Conservation (phyloP, 2,329 filamentous ascomycete species). For the Nothophoma quercina region DNA sequence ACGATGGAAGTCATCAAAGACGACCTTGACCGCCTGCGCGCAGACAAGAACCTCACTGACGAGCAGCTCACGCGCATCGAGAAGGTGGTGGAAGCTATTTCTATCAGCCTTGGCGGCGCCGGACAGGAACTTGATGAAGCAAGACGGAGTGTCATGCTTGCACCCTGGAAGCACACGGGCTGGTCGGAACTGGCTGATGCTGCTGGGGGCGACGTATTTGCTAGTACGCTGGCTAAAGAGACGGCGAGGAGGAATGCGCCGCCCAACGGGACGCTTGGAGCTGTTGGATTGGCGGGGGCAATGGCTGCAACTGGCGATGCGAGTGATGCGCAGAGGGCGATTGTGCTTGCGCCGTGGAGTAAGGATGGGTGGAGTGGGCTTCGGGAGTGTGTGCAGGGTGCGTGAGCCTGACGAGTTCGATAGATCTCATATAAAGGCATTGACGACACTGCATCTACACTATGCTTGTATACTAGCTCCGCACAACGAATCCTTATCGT, state of each 20-base stretch:
- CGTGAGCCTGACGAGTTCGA: no score
- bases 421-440: no score
- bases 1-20: conserved; percentile 80
- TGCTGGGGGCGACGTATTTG: conserved; percentile 55
- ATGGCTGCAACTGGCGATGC: conserved; percentile 76
- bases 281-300: conserved; percentile 73
- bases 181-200: conserved; percentile 78
- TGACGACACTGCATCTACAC: no score
- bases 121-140: conserved; percentile 69
- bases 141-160: conserved; percentile 79
- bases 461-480: no score
- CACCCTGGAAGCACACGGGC: conserved; percentile 78
- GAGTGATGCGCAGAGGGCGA: conserved; percentile 77
- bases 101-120: conserved; percentile 60
- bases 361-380: conserved; percentile 70
- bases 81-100: conserved; percentile 77
- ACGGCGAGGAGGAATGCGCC: conserved; percentile 79
- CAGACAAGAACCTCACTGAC: conserved; percentile 68
- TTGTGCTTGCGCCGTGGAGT: conserved; percentile 84
- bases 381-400: conserved; percentile 35
- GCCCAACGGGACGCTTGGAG: conserved; percentile 72
- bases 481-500: no score
- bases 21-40: conserved; percentile 77
- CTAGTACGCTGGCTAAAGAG: conserved; percentile 79
- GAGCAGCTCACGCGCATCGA: conserved; percentile 74